Conservation (phyloP, 179 eudicot species). For the Silene noctiflora region DNA sequence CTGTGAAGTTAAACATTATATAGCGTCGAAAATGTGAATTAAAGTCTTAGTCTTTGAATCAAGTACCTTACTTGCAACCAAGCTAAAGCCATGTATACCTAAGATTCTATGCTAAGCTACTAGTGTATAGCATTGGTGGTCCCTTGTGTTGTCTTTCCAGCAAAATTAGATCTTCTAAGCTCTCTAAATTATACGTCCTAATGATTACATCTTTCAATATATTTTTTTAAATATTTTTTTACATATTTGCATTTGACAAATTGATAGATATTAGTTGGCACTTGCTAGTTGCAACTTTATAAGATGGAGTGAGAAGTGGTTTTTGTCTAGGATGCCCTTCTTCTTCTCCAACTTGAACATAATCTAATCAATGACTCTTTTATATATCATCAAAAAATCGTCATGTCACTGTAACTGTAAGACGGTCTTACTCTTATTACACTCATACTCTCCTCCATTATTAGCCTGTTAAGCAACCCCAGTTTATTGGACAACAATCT, state of each 20-base stretch:
- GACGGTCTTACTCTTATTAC: no score
- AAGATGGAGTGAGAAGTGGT: slow-evolving; percentile 23
- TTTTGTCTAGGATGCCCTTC: slow-evolving; percentile 18
- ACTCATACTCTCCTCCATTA: no score
- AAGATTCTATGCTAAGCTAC: slow-evolving; percentile 24
- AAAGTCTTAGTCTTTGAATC: slow-evolving; percentile 33
- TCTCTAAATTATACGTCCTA: no score
- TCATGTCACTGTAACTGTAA: background rate
- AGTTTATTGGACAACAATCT: slow-evolving; percentile 1
- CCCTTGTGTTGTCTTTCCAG: slow-evolving; percentile 26
- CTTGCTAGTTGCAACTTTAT: background rate
- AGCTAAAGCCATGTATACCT: slow-evolving; percentile 35
- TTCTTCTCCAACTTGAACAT: no score
- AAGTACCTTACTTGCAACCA: slow-evolving; percentile 69
- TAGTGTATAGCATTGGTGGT: slow-evolving; percentile 18
- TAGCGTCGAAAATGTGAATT: slow-evolving; percentile 29
- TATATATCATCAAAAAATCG: no score
- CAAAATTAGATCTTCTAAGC: background rate
- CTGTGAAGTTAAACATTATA: slow-evolving; percentile 4
- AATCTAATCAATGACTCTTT: no score
- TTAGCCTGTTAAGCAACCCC: background rate
- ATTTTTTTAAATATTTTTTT: no score
- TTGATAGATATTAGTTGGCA: background rate
- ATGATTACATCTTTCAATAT: no score
- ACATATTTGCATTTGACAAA: no score